phyloP scores from a whole-genome alignment of 805 yeast genomes.

The Jamesozyma lodderae region DNA sequence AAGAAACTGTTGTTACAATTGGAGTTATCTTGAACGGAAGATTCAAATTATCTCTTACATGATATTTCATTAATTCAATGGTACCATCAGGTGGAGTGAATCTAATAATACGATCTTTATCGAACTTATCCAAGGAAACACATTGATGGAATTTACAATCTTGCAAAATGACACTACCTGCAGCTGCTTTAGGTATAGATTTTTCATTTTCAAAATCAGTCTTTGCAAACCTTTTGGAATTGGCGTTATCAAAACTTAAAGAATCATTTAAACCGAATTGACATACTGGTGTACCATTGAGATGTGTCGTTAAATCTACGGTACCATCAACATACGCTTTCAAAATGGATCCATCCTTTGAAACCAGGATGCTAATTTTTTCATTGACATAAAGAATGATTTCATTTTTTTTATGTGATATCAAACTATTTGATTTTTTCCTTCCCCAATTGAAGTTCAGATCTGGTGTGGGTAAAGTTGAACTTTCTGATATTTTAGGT shows the following conservation, averaged over 20 bases:
- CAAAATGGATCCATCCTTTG: conserved; percentile 53
- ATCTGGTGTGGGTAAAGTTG: not conserved
- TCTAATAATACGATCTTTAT: conserved; percentile 51
- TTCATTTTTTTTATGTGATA: conserved; percentile 59
- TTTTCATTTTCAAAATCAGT: conserved; percentile 7
- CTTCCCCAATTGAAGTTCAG: not conserved
- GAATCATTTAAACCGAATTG: conserved; percentile 67
- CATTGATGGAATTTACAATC: conserved; percentile 85
- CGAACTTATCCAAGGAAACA: conserved; percentile 64
- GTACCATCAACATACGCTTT: conserved; percentile 71
- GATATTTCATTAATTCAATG: conserved; percentile 73
- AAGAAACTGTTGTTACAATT: conserved; percentile 44
- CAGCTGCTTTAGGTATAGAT: conserved; percentile 17
- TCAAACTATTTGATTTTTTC: not conserved
- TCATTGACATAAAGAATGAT: conserved; percentile 70
- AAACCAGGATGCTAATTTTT: conserved; percentile 59
- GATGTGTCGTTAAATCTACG: conserved; percentile 51
- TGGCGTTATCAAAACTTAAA: conserved; percentile 11
- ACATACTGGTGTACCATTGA: conserved; percentile 79
- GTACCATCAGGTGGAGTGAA: conserved; percentile 86
- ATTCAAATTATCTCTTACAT: conserved; percentile 47
- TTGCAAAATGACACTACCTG: conserved; percentile 47
- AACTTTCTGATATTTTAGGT: not conserved
- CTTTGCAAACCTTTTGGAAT: conserved; percentile 11
- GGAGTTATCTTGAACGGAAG: conserved; percentile 67